These are phyloP conservation scores for Hortaea sp. DNA, from an alignment of 2,329 filamentous ascomycete species.

Conservation along the genomic window DNA sequence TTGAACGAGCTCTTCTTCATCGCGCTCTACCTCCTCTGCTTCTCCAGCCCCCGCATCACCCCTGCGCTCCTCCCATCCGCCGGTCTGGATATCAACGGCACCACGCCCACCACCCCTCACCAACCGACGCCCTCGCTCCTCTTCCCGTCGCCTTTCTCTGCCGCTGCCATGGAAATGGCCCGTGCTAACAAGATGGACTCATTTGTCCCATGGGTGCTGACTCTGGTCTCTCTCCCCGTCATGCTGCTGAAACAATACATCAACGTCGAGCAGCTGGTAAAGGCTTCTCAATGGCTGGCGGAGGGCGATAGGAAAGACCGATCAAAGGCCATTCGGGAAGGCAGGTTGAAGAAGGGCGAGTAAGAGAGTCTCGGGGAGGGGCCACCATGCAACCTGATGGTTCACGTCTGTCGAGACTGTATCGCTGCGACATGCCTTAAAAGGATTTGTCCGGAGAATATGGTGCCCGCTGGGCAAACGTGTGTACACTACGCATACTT, in stretches of 20 bases:
- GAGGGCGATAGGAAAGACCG: constrained; percentile 59
- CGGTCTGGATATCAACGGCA: constrained; percentile 3
- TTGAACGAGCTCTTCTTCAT: constrained; percentile 98
- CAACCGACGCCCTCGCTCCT: constrained; percentile 54
- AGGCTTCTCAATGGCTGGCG: constrained; percentile 83
- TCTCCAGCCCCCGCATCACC: constrained; percentile 81
- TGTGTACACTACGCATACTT: too few species aligned
- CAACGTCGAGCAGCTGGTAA: constrained; percentile 88
- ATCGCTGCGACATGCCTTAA: too few species aligned
- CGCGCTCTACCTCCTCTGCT: constrained; percentile 91
- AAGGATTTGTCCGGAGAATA: too few species aligned
- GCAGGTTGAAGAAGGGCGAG: not conserved
- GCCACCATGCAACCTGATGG: too few species aligned
- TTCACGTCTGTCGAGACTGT: too few species aligned
- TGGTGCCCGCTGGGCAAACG: too few species aligned
- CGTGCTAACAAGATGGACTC: constrained; percentile 70
- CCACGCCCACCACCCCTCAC: constrained; percentile 26
- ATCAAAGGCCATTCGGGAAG: constrained; percentile 11
- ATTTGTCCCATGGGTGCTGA: constrained; percentile 65
- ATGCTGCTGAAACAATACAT: constrained; percentile 90
- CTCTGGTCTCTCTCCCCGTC: constrained; percentile 68
- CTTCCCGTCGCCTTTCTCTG: constrained; percentile 83
- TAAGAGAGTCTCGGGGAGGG: not conserved
- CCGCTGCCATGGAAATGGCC: constrained; percentile 82
- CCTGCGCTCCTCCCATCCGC: constrained; percentile 58